phyloP scores from a whole-genome alignment of 2,329 filamentous ascomycete species.

The Colletotrichum melonis region DNA sequence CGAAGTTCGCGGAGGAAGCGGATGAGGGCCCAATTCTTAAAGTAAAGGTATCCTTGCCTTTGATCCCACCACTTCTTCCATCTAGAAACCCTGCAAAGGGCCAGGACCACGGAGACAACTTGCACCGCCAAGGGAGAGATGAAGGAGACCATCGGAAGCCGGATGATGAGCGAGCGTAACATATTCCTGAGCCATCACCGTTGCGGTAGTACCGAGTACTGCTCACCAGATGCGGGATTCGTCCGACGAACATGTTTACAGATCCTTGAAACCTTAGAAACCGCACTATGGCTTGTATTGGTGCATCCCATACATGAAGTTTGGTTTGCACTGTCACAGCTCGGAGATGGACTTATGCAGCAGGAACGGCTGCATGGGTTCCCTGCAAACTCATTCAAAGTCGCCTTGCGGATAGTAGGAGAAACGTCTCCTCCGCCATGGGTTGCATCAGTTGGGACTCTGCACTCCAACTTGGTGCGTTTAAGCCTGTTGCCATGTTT shows the following conservation, averaged over 20 bases:
- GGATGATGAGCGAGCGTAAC: background rate
- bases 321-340: conserved; percentile 11
- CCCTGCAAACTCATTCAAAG: background rate
- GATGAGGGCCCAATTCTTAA: background rate
- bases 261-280: background rate
- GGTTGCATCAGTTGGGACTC: background rate
- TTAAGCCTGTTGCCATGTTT: conserved; percentile 4
- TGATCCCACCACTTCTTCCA: background rate
- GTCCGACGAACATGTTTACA: conserved; percentile 12
- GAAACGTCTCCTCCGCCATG: background rate
- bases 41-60: background rate
- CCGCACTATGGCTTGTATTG: background rate
- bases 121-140: background rate
- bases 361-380: background rate
- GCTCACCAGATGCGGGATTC: background rate
- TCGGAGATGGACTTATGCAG: conserved; percentile 22
- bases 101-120: background rate
- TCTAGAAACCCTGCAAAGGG: too few relatives aligned
- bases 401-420: background rate
- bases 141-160: background rate
- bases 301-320: background rate
- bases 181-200: background rate
- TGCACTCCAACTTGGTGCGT: background rate
- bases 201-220: background rate
- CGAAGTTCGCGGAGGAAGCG: background rate